phyloP scores from a whole-genome alignment of 441 rosid genomes.

The Cnidoscolus chayamansa region DNA sequence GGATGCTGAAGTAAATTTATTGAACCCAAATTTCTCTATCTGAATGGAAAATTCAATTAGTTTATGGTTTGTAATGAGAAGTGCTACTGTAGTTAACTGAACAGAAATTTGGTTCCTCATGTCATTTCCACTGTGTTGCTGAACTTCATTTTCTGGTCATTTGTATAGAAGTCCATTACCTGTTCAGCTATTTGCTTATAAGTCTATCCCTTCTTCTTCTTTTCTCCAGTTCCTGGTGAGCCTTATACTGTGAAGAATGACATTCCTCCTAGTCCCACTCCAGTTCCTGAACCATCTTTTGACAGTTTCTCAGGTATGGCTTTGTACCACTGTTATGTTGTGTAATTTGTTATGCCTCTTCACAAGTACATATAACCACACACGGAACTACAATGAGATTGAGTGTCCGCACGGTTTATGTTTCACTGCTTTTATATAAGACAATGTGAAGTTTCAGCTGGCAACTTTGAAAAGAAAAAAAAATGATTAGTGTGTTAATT shows the following conservation, averaged over 20 bases:
- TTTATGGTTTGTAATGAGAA: neutral
- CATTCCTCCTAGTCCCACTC: conserved; percentile 42
- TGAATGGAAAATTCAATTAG: neutral
- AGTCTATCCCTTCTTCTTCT: conserved; percentile 11
- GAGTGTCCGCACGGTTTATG: neutral
- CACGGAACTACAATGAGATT: no score
- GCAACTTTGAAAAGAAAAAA: neutral
- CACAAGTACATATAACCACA: no score
- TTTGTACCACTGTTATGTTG: neutral
- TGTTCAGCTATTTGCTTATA: neutral
- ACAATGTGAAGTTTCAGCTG: neutral
- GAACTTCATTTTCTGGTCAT: neutral
- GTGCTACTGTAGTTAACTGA: neutral
- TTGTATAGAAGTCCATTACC: neutral
- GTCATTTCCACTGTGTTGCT: conserved; percentile 2
- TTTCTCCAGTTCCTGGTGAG: conserved; percentile 71
- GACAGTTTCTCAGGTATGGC: conserved; percentile 52
- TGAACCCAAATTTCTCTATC: neutral
- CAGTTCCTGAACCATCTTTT: conserved; percentile 54
- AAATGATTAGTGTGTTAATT: neutral
- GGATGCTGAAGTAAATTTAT: neutral
- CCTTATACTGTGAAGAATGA: conserved; percentile 53
- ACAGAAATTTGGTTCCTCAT: neutral
- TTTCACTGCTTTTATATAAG: conserved; percentile 1
- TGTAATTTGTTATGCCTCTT: neutral